Evolutionary conservation across 345 rosid genomes (phyloP).

Genomic region (Pistacia atlantica): DNA sequence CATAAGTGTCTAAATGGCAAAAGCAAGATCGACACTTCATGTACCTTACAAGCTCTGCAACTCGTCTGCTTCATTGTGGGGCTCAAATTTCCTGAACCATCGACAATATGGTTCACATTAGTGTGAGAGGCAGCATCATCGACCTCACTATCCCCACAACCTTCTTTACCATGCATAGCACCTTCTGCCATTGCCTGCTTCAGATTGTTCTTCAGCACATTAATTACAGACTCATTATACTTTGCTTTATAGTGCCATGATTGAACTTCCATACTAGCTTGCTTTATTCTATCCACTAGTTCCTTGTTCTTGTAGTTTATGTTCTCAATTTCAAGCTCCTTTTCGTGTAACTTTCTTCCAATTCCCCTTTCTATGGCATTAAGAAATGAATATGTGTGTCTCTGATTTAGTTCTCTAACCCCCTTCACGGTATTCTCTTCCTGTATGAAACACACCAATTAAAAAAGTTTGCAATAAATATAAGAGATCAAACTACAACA

Average conservation of each 20-base stretch:
- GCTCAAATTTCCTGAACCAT: conserved; percentile 26
- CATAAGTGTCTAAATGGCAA: conserved; percentile 76
- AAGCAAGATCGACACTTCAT: conserved; percentile 55
- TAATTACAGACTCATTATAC: conserved; percentile 70
- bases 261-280: conserved; percentile 54
- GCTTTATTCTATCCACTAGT: conserved; percentile 62
- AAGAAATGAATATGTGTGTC: conserved; percentile 56
- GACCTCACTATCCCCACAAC: conserved; percentile 72
- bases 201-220: conserved; percentile 58
- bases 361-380: conserved; percentile 57
- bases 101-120: conserved; percentile 33
- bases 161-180: conserved; percentile 56
- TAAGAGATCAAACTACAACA: not conserved
- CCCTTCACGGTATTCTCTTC: conserved; percentile 63
- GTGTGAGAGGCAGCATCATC: conserved; percentile 63
- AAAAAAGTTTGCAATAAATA: not conserved
- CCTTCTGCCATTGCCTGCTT: conserved; percentile 64
- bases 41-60: conserved; percentile 55
- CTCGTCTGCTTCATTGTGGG: conserved; percentile 32
- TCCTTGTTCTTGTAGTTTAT: conserved; percentile 66
- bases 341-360: conserved; percentile 57
- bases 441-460: conserved; percentile 33
- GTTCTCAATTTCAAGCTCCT: conserved; percentile 58
- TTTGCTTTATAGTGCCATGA: conserved; percentile 72
- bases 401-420: conserved; percentile 52